Evolutionary conservation across 768 basidiomycete species (phyloP).

Genomic region (Mycena floridula): DNA sequence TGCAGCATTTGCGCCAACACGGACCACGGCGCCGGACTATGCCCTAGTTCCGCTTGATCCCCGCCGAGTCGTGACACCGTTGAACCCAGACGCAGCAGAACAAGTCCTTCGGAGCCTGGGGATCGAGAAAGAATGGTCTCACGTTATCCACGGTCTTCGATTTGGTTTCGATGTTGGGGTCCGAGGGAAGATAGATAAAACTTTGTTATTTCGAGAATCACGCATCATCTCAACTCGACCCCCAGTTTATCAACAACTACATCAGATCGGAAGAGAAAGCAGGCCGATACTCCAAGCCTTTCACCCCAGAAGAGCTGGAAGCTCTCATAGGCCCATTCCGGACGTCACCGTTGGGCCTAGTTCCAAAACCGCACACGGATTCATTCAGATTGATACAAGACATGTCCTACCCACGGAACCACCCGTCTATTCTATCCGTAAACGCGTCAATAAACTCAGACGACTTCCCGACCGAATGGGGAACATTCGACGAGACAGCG

Average conservation of each 20-base stretch:
- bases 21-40: slow-evolving; percentile 23
- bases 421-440: slow-evolving; percentile 19
- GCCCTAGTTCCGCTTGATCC: slow-evolving; percentile 22
- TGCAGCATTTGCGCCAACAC: slow-evolving; percentile 23
- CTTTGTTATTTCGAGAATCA: slow-evolving; percentile 28
- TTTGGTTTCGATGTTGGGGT: slow-evolving; percentile 32
- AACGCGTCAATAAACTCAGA: too few relatives aligned
- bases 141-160: slow-evolving; percentile 24
- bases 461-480: slow-evolving; percentile 24
- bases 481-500: slow-evolving; percentile 24
- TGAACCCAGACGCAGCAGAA: slow-evolving; percentile 15
- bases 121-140: slow-evolving; percentile 16
- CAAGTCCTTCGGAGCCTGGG: slow-evolving; percentile 8
- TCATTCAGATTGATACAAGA: slow-evolving; percentile 27
- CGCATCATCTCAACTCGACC: slow-evolving; percentile 18
- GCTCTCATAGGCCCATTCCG: slow-evolving; percentile 32
- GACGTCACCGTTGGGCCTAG: slow-evolving; percentile 31
- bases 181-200: slow-evolving; percentile 1
- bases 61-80: slow-evolving; percentile 22
- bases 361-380: slow-evolving; percentile 24
- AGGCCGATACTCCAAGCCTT: slow-evolving; percentile 25
- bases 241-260: slow-evolving; percentile 23
- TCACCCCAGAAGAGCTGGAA: slow-evolving; percentile 18
- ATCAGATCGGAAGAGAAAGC: slow-evolving; percentile 23
- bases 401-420: slow-evolving; percentile 21